A percentile compares a stretch with the other conserved stretches of the same genome.
phyloP scores from a whole-genome alignment of 148 eudicot species.

The Rhododendron simsii region DNA sequence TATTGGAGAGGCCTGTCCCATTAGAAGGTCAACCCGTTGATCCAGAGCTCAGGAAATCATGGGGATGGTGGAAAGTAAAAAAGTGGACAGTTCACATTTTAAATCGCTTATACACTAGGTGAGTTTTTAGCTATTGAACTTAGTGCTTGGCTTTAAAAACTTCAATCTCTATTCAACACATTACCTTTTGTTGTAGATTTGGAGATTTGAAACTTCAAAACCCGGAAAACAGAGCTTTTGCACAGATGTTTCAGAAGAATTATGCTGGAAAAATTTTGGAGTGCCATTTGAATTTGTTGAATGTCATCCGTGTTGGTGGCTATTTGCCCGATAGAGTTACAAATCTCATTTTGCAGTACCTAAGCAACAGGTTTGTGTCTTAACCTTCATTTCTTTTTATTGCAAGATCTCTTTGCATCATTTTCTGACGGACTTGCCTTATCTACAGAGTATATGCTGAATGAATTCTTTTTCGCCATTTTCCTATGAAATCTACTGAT shows the following conservation, averaged over 20 bases:
- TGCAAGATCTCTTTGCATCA: background rate
- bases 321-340: conserved; percentile 96
- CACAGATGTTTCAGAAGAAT: conserved; percentile 86
- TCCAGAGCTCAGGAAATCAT: conserved; percentile 81
- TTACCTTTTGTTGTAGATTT: conserved; percentile 44
- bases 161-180: background rate
- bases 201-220: conserved; percentile 92
- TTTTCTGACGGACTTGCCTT: background rate
- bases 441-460: background rate
- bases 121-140: conserved; percentile 16
- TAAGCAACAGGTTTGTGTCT: conserved; percentile 77
- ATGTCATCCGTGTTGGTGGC: conserved; percentile 85
- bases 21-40: conserved; percentile 90
- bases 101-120: conserved; percentile 93
- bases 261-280: conserved; percentile 96
- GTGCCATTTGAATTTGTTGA: conserved; percentile 87
- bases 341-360: conserved; percentile 89
- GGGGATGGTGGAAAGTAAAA: conserved; percentile 99
- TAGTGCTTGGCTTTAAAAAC: background rate
- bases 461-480: background rate
- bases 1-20: conserved; percentile 97
- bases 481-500: background rate
- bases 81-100: conserved; percentile 99
- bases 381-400: background rate
- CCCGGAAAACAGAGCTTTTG: conserved; percentile 91